Base-by-base conservation (phyloP, 75 land plant genomes). In the Picea glauca region DNA sequence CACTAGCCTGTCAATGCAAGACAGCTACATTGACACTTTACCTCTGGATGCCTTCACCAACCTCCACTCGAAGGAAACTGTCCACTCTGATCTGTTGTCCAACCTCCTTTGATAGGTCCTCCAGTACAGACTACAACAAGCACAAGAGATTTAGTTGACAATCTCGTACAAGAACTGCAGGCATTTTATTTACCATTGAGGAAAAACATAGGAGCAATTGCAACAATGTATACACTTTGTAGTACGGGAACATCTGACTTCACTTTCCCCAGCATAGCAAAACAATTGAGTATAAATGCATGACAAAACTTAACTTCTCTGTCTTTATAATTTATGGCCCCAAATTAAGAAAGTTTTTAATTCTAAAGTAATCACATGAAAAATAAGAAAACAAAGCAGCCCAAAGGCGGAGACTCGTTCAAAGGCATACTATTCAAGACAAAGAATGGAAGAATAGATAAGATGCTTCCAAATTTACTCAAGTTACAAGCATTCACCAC, bases 31-130 rank as follows among this genome's bases (percentile, higher is more conserved):
- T 23, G 13, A 50, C 33, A 74, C 59, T 23, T 83, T 89, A 92
- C 97, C 88, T 94, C 58, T 84, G 85, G 67, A 91, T 89, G 60
- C 92, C 98, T 84, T 96, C 98, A 61, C 99, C 99, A 74, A 94
- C 94, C 76, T 94, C 99, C 88, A 96, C 84, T 78, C 99, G 82
- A 62, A 87, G 79, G 77, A 92, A 96, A 50, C 79, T 86, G 38
- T 88, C 90, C 79, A 96, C 87, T 70, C 79, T 88, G 32, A 94
- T 90, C 12, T 80, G 74, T 20, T 85, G 87, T 1, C 93, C 95
- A 62, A 90, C 85, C 80, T 96, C 84, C 82, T 94, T 94, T 50
- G 93, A 90, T 58, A 90, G 80, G 72, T 96, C 87, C 64, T 86
- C 80, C 76, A 96, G 79, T 13, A 92, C 46, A 4, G 90, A 80